Base-by-base conservation (phyloP, 345 rosid genomes). In the Gossypium anomalum region DNA sequence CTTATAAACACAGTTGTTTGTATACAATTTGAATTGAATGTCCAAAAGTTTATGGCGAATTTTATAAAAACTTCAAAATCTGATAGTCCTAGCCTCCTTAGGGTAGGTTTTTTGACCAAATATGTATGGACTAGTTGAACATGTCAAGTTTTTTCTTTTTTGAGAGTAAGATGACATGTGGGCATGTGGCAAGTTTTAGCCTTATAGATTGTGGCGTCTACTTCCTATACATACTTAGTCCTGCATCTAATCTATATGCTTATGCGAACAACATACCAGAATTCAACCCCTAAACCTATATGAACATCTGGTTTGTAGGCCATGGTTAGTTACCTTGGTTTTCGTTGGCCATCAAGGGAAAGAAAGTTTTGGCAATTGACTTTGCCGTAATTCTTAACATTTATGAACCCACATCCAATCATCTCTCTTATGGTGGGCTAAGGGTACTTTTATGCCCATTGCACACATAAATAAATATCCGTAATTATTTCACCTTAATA, bases 391-490 rank as follows among this genome's bases (percentile, higher is more conserved):
- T 48, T 14, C 7, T 11, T 48, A 5, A 60, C 29, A 23, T 67
- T n/a, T 65, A 62, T 66, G 65, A 56, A 44, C 19, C 55, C 48
- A 78, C 56, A 43, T 38, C 43, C 52, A 41, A 38, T 62, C 75
- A 62, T 60, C 23, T 49, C 63, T 13, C 15, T 5, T 13, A 64
- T 74, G 80, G 70, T 72, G 76, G 80, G 79, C 75, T 68, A 68
- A 72, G n/a, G 57, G 81, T 79, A 78, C 74, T 5, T 34, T 34
- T 34, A 34, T 34, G 7, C 1, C 0, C 34, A 3, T 34, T 5
- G 1, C 41, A 34, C 6, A 1, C 1, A 34, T 34, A 34, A 4
- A 34, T 5, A 5, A 34, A 34, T 34, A 34, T 5, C 0, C 1
- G 0, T 29, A 29, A 29, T 29, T 34, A 4, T 4, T 5, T 34